Evolutionary conservation across 305 asterid species (phyloP).

Genomic region (Fraxinus velutina): DNA sequence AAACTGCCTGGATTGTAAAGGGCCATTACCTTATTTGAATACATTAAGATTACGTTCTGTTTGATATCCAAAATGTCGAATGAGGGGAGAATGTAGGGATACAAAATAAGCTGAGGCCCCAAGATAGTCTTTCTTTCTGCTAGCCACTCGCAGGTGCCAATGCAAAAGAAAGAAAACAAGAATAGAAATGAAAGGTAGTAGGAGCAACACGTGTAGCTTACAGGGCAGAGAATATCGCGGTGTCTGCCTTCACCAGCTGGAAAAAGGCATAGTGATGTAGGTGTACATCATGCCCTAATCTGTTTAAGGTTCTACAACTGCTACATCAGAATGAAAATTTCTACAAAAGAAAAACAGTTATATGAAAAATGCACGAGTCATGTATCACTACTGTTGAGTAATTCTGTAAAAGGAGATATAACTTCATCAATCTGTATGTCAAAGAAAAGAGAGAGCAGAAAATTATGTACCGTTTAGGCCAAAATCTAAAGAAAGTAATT

Average conservation of each 20-base stretch:
- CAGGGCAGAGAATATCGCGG: neutral
- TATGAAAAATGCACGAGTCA: neutral
- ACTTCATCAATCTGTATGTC: neutral
- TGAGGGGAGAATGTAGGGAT: neutral
- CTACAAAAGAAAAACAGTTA: neutral
- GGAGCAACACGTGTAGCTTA: neutral
- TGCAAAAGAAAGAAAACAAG: neutral
- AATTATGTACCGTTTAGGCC: neutral
- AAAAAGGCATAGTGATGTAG: neutral
- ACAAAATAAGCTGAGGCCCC: neutral
- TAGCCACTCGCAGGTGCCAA: neutral
- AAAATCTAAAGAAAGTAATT: neutral
- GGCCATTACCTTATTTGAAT: neutral
- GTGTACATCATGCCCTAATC: neutral
- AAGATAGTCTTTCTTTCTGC: neutral
- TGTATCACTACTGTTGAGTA: neutral
- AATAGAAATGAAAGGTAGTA: neutral
- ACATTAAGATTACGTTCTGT: neutral
- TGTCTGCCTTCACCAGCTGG: neutral
- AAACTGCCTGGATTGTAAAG: neutral
- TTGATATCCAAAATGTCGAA: neutral
- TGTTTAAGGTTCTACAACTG: neutral
- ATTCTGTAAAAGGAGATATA: neutral
- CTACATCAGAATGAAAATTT: neutral
- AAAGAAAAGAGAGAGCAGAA: neutral